Percentiles rank a stretch among this genome's conserved stretches.
phyloP scores from a whole-genome alignment of 2,329 filamentous ascomycete species.

The Neonectria sp. region DNA sequence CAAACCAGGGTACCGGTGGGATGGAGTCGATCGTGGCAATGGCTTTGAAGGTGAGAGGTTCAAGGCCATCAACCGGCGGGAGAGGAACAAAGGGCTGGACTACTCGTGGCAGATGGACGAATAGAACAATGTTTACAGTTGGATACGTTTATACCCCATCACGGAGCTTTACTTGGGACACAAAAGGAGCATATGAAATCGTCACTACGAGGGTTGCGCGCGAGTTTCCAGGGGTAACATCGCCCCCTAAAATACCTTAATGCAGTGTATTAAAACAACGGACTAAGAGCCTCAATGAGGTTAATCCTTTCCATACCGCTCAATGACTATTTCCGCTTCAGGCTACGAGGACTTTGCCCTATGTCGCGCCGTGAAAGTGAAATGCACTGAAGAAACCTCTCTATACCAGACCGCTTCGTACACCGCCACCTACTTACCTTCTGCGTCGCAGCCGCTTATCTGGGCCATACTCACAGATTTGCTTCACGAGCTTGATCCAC shows the following conservation, averaged over 20 bases:
- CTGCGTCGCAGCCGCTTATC: slow-evolving; percentile 68
- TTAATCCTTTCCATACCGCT: slow-evolving; percentile 1
- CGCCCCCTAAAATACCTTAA: background rate
- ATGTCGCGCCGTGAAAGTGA: slow-evolving; percentile 9
- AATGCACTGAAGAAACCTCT: slow-evolving; percentile 20
- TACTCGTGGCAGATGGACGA: slow-evolving; percentile 99
- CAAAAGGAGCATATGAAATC: background rate
- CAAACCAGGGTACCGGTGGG: slow-evolving; percentile 92
- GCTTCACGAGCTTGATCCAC: slow-evolving; percentile 73
- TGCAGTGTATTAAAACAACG: slow-evolving; percentile 19
- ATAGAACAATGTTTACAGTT: slow-evolving; percentile 60
- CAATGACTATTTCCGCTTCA: background rate
- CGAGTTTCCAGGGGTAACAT: background rate
- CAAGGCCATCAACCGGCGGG: slow-evolving; percentile 84
- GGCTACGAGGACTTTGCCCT: background rate
- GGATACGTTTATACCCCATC: slow-evolving; percentile 40
- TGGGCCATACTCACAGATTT: slow-evolving; percentile 65
- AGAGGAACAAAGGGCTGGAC: slow-evolving; percentile 83
- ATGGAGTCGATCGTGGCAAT: slow-evolving; percentile 94
- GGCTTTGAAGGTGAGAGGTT: slow-evolving; percentile 96
- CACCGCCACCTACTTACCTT: slow-evolving; percentile 43
- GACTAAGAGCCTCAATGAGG: background rate
- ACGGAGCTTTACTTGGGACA: slow-evolving; percentile 26
- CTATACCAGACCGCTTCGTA: slow-evolving; percentile 18
- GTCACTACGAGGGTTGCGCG: background rate